phyloP scores from a whole-genome alignment of 163 green algal species.

The Chlamydomonas reinhardtii region DNA sequence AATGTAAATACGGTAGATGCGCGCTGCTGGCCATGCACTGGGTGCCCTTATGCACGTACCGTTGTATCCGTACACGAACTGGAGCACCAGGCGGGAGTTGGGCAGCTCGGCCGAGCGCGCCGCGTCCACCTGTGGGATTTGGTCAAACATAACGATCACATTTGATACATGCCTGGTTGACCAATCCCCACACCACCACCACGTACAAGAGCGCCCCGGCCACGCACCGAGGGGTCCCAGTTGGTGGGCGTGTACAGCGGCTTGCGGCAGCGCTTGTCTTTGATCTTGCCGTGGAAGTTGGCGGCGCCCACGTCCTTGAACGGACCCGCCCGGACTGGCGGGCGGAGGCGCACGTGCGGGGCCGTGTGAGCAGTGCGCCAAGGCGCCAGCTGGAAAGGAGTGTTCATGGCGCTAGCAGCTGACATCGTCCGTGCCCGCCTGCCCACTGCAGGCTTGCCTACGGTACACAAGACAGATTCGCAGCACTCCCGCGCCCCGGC shows the following conservation, averaged over 20 bases:
- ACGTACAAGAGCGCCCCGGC: no score
- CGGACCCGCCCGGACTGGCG: slow-evolving; percentile 65
- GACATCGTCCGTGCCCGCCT: no score
- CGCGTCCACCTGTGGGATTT: slow-evolving; percentile 7
- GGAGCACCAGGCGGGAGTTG: slow-evolving; percentile 68
- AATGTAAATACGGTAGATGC: no score
- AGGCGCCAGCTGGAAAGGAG: no score
- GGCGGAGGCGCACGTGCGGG: neutral
- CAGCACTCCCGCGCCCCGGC: no score
- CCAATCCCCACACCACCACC: no score
- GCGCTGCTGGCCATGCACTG: no score
- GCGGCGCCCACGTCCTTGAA: slow-evolving; percentile 64
- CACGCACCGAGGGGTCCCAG: slow-evolving; percentile 65
- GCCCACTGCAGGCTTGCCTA: no score
- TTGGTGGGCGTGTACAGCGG: slow-evolving; percentile 72
- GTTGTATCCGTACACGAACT: slow-evolving; percentile 81
- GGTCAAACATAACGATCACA: no score
- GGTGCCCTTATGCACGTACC: slow-evolving; percentile 42
- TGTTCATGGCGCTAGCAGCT: neutral
- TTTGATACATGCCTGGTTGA: no score
- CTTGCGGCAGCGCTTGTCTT: slow-evolving; percentile 69
- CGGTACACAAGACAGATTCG: no score
- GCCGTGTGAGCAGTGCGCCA: no score
- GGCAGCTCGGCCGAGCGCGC: slow-evolving; percentile 67
- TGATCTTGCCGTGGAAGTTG: slow-evolving; percentile 77